phyloP scores from a whole-genome alignment of 1,284 basidiomycete species.

The Inonotus hispidus region DNA sequence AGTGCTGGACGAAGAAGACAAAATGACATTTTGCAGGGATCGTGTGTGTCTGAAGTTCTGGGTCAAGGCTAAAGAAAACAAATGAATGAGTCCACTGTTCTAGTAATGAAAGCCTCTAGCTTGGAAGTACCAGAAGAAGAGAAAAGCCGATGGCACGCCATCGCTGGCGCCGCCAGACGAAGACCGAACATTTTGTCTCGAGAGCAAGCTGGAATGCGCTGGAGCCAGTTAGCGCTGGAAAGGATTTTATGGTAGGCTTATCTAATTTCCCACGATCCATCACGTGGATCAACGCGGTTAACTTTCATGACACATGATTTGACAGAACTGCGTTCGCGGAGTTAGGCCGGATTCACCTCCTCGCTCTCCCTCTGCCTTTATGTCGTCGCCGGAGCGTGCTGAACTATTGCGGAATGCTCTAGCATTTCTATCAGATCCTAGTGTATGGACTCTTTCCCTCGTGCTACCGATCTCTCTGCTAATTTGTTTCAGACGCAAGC shows the following conservation, averaged over 20 bases:
- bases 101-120: background rate
- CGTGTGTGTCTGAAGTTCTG: constrained; percentile 15
- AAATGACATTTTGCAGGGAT: constrained; percentile 17
- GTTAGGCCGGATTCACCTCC: too few relatives aligned
- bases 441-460: constrained; percentile 36
- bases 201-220: constrained; percentile 16
- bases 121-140: constrained; percentile 17
- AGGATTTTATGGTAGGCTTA: constrained; percentile 11
- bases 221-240: background rate
- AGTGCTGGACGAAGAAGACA: constrained; percentile 27
- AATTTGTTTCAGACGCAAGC: constrained; percentile 51
- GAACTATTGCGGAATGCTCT: constrained; percentile 79
- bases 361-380: constrained; percentile 23
- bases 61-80: constrained; percentile 19
- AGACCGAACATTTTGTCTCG: constrained; percentile 35
- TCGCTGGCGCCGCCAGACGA: constrained; percentile 44
- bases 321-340: background rate
- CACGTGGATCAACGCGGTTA: background rate
- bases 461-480: background rate
- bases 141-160: constrained; percentile 27
- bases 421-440: constrained; percentile 73
- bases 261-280: constrained; percentile 10
- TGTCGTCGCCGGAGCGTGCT: constrained; percentile 53
- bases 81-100: background rate
- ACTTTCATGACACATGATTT: too few relatives aligned